A percentile compares a stretch with the other conserved stretches of the same genome.
Conservation (phyloP, 495 filamentous ascomycete genomes). For the Immersiella caudata region DNA sequence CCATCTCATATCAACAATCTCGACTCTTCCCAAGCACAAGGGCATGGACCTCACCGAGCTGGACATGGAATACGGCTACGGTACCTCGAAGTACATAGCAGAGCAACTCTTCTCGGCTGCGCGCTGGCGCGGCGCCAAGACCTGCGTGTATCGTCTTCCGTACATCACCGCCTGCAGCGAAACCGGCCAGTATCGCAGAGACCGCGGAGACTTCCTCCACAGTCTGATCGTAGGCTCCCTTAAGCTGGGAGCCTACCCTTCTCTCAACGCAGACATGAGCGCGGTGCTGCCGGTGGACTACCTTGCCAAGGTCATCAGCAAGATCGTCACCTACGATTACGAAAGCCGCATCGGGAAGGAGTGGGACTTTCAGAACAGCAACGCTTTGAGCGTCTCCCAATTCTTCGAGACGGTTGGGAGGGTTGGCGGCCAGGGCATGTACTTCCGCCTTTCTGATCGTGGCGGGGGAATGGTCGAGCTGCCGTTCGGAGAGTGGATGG, state of each 20-base stretch:
- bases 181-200: conserved; percentile 37
- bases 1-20: conserved; percentile 39
- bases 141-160: conserved; percentile 37
- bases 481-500: conserved; percentile 30
- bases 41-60: conserved; percentile 30
- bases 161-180: conserved; percentile 36
- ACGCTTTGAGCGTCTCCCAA: conserved; percentile 29
- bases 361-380: conserved; percentile 34
- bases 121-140: conserved; percentile 37
- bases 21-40: conserved; percentile 35
- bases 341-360: conserved; percentile 33
- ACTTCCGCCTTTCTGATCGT: no score
- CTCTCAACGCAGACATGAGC: conserved; percentile 33
- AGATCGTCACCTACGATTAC: conserved; percentile 32
- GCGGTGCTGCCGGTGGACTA: conserved; percentile 38
- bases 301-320: conserved; percentile 32
- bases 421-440: neutral
- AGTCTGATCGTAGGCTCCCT: conserved; percentile 37
- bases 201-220: conserved; percentile 41
- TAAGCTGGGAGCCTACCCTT: conserved; percentile 36
- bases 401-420: conserved; percentile 29
- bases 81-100: conserved; percentile 39
- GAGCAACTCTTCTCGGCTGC: conserved; percentile 36
- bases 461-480: conserved; percentile 15
- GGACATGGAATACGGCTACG: conserved; percentile 38